Evolutionary conservation across 441 rosid species (phyloP).

Genomic region (Adansonia madagascariensis): DNA sequence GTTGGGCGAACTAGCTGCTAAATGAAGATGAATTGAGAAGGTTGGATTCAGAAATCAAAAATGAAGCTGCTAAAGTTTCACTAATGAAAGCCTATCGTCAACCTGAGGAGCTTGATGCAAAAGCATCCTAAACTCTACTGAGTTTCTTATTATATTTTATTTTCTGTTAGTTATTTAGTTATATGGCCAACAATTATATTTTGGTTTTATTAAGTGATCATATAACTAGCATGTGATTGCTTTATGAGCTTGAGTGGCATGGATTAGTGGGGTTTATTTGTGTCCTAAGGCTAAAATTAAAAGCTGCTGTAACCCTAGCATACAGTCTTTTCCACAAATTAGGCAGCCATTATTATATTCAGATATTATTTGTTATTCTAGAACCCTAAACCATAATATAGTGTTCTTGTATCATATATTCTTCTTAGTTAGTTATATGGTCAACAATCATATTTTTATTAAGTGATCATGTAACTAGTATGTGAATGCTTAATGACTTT

Average conservation of each 20-base stretch:
- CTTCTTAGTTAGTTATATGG: too few relatives aligned
- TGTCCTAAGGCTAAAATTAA: background rate
- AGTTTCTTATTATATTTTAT: background rate
- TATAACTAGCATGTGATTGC: background rate
- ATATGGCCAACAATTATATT: constrained; percentile 13
- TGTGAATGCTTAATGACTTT: too few relatives aligned
- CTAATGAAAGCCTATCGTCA: constrained; percentile 6
- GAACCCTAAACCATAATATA: background rate
- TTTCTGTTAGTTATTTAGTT: constrained; percentile 5
- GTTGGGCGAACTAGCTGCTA: constrained; percentile 4
- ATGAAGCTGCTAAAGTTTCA: background rate
- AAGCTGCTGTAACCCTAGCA: background rate
- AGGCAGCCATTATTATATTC: constrained; percentile 9
- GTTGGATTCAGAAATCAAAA: constrained; percentile 8
- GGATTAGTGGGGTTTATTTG: constrained; percentile 8
- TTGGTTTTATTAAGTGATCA: background rate
- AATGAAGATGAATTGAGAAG: constrained; percentile 10
- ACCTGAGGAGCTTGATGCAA: constrained; percentile 2
- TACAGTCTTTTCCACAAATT: constrained; percentile 5
- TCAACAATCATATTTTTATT: too few relatives aligned
- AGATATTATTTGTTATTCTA: background rate
- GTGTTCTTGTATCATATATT: background rate
- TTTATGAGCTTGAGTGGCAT: background rate
- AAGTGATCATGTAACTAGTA: too few relatives aligned
- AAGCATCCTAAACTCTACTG: constrained; percentile 1